Evolutionary conservation across 1,284 basidiomycete species (phyloP), one percentile per base, ranked within the genome.

Genomic region (Coriolopsis trogii): DNA sequence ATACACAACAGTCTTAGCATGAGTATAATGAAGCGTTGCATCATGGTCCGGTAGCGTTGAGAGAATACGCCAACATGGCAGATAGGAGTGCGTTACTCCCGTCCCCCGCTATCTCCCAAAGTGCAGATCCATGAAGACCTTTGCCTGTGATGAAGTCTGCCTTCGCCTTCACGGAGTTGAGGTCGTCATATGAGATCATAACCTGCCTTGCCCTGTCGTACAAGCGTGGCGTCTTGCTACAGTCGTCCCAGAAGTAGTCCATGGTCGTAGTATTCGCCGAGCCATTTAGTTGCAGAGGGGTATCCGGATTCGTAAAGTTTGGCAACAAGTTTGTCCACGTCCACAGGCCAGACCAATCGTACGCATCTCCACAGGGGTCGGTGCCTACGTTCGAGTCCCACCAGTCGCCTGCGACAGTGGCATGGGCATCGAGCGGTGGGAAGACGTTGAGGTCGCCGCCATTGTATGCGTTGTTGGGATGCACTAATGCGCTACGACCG

Each of bases 71-170:
- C 29, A 68, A 65, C 57, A 88, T 82, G 20, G 84, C 73, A 58
- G 80, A 70, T 44, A 86, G 64, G 30, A 88, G 72, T 18, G 77
- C 71, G 64, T 82, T 73, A 26, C 81, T 67, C 59, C 70, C 76
- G 68, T 87, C 86, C 12, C 82, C 81, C 39, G 75, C 81, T 24
- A 78, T 73, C 63, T 87, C 80, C 76, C 83, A 87, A 67, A 85
- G 75, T n/a, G 84, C 76, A 58, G 83, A 87, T 9, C 86, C 86
- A 37, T 65, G 72, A 34, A 88, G 70, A 13, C 76, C 78, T 9
- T 69, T 60, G 15, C 69, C 58, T 44, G 74, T 76, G 62, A 89
- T 83, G 61, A 74, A 87, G 30, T 70, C 61, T 13, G 86, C 85
- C 71, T 88, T 88, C 43, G 75, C 75, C 26, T 68, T 61, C 55